Percentiles rank a stretch among this genome's conserved stretches.
These are phyloP conservation scores for Phytophthora niederhauseri DNA, from an alignment of 352 stramenopile species.

Conservation along the genomic window DNA sequence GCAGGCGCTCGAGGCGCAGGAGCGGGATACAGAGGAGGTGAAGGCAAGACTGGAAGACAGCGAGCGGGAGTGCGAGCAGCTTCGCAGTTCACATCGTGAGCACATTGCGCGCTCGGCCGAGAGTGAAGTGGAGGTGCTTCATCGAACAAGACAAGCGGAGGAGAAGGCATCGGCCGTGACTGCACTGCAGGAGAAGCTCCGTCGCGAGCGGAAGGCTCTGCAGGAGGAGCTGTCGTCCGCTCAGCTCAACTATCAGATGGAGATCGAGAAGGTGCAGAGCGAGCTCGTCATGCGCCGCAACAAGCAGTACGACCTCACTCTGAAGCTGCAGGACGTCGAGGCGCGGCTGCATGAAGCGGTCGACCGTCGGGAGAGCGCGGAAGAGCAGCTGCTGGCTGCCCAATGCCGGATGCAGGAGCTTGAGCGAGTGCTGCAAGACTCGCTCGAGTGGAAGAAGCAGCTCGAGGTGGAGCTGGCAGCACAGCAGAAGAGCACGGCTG, in stretches of 20 bases:
- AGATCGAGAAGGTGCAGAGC: conserved; percentile 68
- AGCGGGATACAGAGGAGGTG: conserved; percentile 43
- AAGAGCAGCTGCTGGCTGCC: conserved; percentile 54
- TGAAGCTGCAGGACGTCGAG: conserved; percentile 69
- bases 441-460: conserved; percentile 53
- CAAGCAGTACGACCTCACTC: conserved; percentile 82
- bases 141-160: conserved; percentile 53
- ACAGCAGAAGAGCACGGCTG: conserved; percentile 17
- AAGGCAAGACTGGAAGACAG: conserved; percentile 22
- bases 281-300: conserved; percentile 76
- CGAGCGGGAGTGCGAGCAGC: conserved; percentile 47
- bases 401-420: conserved; percentile 66
- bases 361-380: conserved; percentile 43
- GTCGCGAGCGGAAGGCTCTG: conserved; percentile 51
- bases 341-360: conserved; percentile 48
- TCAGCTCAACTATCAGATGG: conserved; percentile 56
- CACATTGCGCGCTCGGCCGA: conserved; percentile 36
- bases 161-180: conserved; percentile 41
- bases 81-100: conserved; percentile 33
- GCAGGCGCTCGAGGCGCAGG: conserved; percentile 63
- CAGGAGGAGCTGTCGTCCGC: conserved; percentile 52
- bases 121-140: conserved; percentile 57
- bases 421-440: conserved; percentile 59
- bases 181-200: conserved; percentile 56
- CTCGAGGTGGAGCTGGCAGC: conserved; percentile 46